phyloP scores from a whole-genome alignment of 345 rosid genomes.

The Euphorbia peplus region DNA sequence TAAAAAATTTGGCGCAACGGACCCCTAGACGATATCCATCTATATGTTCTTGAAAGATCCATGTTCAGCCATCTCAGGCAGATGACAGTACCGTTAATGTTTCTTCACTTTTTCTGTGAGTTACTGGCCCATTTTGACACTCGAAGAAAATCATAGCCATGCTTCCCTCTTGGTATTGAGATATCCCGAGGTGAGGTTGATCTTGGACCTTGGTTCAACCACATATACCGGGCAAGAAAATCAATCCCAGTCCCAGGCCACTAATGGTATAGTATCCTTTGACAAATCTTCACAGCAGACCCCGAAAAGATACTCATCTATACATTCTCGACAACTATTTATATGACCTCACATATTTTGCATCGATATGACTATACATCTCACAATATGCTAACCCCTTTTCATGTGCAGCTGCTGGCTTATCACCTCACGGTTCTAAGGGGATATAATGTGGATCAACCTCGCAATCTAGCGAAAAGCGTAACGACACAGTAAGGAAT shows the following conservation, averaged over 20 bases:
- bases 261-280: not conserved
- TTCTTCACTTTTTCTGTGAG: too few species aligned
- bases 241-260: not conserved
- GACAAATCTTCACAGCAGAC: not conserved
- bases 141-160: too few species aligned
- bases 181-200: too few species aligned
- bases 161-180: too few species aligned
- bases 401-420: constrained; percentile 62
- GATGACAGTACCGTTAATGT: too few species aligned
- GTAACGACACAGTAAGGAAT: constrained; percentile 65
- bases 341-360: not conserved
- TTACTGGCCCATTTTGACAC: too few species aligned
- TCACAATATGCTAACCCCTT: not conserved
- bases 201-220: too few species aligned
- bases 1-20: too few species aligned
- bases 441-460: constrained; percentile 86
- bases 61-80: too few species aligned
- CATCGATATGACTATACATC: not conserved
- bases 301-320: too few species aligned
- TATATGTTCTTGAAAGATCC: not conserved
- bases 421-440: constrained; percentile 85
- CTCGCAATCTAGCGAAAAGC: constrained; percentile 89
- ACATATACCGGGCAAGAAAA: not conserved
- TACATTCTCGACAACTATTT: not conserved
- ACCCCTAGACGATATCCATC: too few species aligned